Evolutionary conservation across 106 monocot genomes (phyloP), one percentile per base, ranked within the genome.

Genomic region (Allium fistulosum): DNA sequence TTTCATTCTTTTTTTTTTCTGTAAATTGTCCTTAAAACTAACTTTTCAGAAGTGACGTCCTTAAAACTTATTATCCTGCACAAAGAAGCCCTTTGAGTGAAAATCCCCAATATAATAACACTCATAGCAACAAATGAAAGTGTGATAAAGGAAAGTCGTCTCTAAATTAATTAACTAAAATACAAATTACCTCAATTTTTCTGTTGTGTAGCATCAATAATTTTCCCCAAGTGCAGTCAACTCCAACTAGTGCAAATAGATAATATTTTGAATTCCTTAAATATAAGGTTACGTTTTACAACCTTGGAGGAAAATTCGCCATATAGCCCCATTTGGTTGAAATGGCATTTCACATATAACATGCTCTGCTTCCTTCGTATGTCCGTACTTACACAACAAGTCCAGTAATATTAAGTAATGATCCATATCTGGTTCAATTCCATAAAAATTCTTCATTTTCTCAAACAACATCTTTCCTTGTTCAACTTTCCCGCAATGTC

Each of bases 251-350:
- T 63, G 46, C 63, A 63, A 63, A 10, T 6, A 46, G 11, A 48
- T 7, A 16, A 7, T 14, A 48, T 48, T 3, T 10, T 9, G n/a
- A 65, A 49, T 65, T 49, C 49, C 65, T 16, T 13, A n/a, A 52
- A 67, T 6, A 26, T 22, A 16, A 51, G 56, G 27, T 65, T 74
- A 79, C 63, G 50, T 86, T 69, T 75, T 75, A 53, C 87, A 94
- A 48, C 87, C 87, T 59, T 81, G 60, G n/a, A 94, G 87, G 68
- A 94, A 87, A n/a, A 57, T 76, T 2, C 81, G 75, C 85, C 87
- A 91, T 13, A 91, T 75, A 7, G 66, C 66, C 45, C 81, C 70
- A 72, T 74, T 81, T 46, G 87, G 90, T 68, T 80, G 81, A 47
- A 90, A 91, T 11, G 84, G 80, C 87, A 87, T 94, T 66, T 57